phyloP scores from a whole-genome alignment of 2,329 filamentous ascomycete genomes.

The Graphiopsis chlorocephala region DNA sequence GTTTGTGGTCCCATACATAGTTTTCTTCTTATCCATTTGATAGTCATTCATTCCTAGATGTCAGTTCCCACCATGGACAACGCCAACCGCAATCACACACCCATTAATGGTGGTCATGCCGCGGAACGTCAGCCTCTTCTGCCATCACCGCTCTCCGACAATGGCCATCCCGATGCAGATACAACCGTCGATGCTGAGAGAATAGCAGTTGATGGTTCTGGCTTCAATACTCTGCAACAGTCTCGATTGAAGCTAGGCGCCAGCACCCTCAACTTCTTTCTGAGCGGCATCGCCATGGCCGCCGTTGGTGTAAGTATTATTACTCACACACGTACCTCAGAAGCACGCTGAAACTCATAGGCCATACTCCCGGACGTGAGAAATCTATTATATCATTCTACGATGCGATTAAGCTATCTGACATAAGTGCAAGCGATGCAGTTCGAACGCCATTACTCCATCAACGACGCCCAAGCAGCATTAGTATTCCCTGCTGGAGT shows the following conservation, averaged over 20 bases:
- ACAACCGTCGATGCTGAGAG: neutral
- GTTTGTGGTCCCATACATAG: neutral
- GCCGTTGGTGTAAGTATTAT: neutral
- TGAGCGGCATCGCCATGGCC: constrained; percentile 5
- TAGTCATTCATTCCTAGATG: neutral
- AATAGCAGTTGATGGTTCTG: no score
- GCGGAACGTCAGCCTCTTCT: neutral
- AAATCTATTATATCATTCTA: neutral
- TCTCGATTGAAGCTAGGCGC: neutral
- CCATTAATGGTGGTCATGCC: neutral
- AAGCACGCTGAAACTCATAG: neutral
- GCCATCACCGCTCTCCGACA: neutral
- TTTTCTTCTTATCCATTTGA: neutral
- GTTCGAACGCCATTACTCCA: neutral
- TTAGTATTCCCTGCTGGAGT: constrained; percentile 7
- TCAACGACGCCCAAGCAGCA: neutral
- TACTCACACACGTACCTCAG: neutral
- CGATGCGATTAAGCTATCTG: neutral
- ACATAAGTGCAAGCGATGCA: neutral
- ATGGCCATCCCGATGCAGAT: neutral
- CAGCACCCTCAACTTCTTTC: constrained; percentile 7
- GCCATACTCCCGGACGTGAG: neutral
- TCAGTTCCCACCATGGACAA: neutral
- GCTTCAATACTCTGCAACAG: neutral
- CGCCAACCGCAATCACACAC: neutral